Evolutionary conservation across 225 moss, liverwort and hornwort genomes (phyloP), one percentile per base, ranked within the genome.

Genomic region (Antitrichia curtipendula): DNA sequence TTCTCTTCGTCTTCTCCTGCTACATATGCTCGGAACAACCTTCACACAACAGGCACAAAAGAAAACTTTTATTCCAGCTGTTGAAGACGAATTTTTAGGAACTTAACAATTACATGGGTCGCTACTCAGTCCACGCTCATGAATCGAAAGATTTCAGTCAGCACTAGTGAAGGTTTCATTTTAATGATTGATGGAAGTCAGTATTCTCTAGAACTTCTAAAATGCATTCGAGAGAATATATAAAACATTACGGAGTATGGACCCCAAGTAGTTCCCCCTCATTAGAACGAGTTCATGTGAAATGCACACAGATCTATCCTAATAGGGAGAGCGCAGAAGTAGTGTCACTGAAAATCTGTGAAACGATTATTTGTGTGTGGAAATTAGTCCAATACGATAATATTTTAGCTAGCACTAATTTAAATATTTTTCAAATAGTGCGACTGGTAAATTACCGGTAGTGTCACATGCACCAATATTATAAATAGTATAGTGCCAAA

Each of bases 21-120:
- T 77, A 96, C 92, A 64, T 94, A 96, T 52, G 94, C 95, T 50
- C 93, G 94, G 76, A 96, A 96, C 86, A 95, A 86, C 89, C 96
- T 96, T 90, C 88, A 88, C 84, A 84, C 6, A 74, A 87, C 20
- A 38, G 61, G 40, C 75, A 86, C 14, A 80, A 41, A 63, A 72
- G 41, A 78, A 40, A 43, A 63, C 14, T 58, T 65, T 71, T 20
- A 60, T 56, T 49, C 43, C 36, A 13, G 59, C 41, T 57, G 29
- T 36, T 34, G 25, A 70, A 50, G 84, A 47, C 63, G 20, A 29
- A 34, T 62, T 36, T 72, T 49, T 41, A 80, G 41, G 22, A 76
- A 70, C 88, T 63, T 16, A 9, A 38, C 23, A 81, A 53, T 41
- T 53, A 61, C 56, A 85, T 53, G 14, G 60, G 38, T 64, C 45